Evolutionary conservation across 306 rosid genomes (phyloP).

Genomic region (Quillaja saponaria): DNA sequence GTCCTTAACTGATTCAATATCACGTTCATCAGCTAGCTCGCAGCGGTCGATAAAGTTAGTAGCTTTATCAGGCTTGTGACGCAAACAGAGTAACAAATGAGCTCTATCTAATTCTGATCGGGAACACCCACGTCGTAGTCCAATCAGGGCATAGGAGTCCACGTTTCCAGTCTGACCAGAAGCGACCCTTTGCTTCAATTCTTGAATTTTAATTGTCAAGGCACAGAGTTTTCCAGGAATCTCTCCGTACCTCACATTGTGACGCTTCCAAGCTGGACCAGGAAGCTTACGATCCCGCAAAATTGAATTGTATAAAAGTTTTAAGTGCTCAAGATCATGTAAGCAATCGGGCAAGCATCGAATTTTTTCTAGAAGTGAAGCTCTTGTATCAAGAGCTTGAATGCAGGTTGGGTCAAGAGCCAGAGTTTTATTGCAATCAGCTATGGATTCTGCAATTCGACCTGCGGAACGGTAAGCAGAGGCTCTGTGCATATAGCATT

Average conservation of each 20-base stretch:
- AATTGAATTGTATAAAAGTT: conserved; percentile 82
- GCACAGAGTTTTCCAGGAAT: conserved; percentile 81
- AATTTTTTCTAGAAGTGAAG: conserved; percentile 68
- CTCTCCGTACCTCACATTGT: conserved; percentile 70
- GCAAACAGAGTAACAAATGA: conserved; percentile 58
- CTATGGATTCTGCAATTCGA: conserved; percentile 82
- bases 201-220: conserved; percentile 61
- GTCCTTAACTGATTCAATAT: conserved; percentile 71
- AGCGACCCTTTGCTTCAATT: conserved; percentile 66
- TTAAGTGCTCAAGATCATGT: conserved; percentile 87
- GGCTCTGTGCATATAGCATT: conserved; percentile 85
- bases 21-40: conserved; percentile 70
- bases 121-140: conserved; percentile 82
- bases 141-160: conserved; percentile 79
- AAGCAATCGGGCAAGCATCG: conserved; percentile 84
- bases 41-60: conserved; percentile 70
- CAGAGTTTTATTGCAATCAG: conserved; percentile 84
- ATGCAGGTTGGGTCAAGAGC: conserved; percentile 76
- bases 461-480: conserved; percentile 63
- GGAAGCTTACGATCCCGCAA: conserved; percentile 82
- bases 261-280: conserved; percentile 92
- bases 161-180: conserved; percentile 66
- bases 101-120: conserved; percentile 88
- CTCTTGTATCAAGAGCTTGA: conserved; percentile 86
- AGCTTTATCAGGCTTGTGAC: conserved; percentile 89